Evolutionary conservation across 768 basidiomycete species (phyloP).

Genomic region (Asterophora lycoperdoides): DNA sequence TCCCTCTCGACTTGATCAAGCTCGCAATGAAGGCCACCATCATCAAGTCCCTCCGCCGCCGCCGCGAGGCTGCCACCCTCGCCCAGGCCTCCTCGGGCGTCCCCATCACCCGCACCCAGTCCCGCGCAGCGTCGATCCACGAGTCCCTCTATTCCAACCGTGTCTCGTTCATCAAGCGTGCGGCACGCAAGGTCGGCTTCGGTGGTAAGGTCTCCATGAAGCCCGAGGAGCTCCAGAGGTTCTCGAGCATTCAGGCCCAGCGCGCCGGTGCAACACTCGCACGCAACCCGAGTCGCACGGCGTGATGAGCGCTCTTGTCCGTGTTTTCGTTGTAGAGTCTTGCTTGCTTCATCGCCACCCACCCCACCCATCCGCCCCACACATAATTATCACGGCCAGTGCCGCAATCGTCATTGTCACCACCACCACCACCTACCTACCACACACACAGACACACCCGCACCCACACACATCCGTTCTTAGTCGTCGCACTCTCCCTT

Average conservation of each 20-base stretch:
- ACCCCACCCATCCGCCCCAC: neutral
- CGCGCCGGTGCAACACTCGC: constrained; percentile 74
- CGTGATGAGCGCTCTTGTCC: constrained; percentile 11
- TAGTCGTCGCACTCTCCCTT: neutral
- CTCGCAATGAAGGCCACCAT: constrained; percentile 93
- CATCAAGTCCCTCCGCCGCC: constrained; percentile 78
- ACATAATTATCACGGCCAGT: too few relatives aligned
- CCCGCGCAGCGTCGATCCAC: constrained; percentile 85
- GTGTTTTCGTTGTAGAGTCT: too few relatives aligned
- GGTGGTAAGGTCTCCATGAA: constrained; percentile 75
- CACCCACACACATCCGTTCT: neutral
- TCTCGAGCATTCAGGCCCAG: constrained; percentile 82
- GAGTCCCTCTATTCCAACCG: constrained; percentile 94
- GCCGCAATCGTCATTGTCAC: too few relatives aligned
- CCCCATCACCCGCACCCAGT: constrained; percentile 81
- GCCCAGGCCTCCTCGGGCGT: constrained; percentile 48
- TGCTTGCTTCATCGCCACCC: too few relatives aligned
- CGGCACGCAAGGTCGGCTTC: constrained; percentile 85
- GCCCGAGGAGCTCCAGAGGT: constrained; percentile 81
- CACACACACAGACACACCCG: neutral
- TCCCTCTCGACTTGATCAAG: constrained; percentile 94
- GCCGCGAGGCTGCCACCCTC: constrained; percentile 45
- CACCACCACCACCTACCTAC: too few relatives aligned
- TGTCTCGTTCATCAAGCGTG: constrained; percentile 88
- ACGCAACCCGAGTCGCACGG: constrained; percentile 67